These are phyloP conservation scores for Canariomyces notabilis DNA, from an alignment of 2,329 filamentous ascomycete species.

Conservation along the genomic window DNA sequence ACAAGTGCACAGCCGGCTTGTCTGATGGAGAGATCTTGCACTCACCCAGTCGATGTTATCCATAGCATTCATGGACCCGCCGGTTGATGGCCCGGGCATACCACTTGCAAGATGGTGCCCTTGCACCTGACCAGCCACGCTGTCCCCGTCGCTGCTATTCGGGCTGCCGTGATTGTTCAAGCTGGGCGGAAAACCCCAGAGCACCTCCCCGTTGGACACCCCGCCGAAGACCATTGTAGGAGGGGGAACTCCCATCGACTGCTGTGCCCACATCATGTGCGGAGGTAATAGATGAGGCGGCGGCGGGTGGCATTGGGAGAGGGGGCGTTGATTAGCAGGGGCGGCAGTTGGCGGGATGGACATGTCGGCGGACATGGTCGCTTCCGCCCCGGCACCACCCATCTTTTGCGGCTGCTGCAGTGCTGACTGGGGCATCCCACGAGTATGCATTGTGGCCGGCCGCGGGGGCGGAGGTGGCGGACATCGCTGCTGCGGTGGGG, in stretches of 20 bases:
- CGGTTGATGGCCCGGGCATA: constrained; percentile 3
- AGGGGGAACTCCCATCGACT: constrained; percentile 13
- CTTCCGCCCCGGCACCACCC: too few relatives aligned
- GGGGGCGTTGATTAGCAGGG: background rate
- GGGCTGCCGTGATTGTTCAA: constrained; percentile 34
- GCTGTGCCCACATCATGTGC: constrained; percentile 4
- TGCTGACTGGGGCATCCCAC: constrained; percentile 4
- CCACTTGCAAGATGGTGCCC: constrained; percentile 9
- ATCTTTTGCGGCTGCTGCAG: background rate
- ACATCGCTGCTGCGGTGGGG: constrained; percentile 18
- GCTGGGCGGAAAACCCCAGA: constrained; percentile 40
- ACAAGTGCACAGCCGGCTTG: too few relatives aligned
- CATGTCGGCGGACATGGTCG: background rate
- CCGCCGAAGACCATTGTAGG: constrained; percentile 42
- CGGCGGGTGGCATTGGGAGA: background rate
- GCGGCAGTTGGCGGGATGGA: background rate
- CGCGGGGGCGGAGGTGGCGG: background rate
- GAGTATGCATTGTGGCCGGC: background rate
- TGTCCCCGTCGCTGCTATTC: constrained; percentile 39
- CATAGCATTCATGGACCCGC: constrained; percentile 29
- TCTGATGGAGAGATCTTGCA: too few relatives aligned
- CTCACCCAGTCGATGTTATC: constrained; percentile 64
- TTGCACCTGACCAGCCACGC: constrained; percentile 24
- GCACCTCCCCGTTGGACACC: constrained; percentile 43
- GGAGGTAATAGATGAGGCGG: background rate